These are phyloP conservation scores for Tolypocladium pustulatum DNA, from an alignment of 2,329 filamentous ascomycete species.

Conservation along the genomic window DNA sequence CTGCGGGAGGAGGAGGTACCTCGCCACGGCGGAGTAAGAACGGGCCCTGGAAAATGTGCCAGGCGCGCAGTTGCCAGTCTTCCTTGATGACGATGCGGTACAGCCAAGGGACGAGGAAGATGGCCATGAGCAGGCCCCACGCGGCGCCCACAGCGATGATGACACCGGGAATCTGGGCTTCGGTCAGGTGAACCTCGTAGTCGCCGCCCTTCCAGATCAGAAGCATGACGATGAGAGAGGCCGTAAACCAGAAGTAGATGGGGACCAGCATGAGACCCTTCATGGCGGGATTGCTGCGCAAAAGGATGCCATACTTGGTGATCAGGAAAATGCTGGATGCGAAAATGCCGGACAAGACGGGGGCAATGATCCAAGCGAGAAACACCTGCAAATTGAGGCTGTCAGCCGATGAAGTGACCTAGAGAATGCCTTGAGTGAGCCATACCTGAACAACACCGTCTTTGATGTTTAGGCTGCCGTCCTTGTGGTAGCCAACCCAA, in stretches of 20 bases:
- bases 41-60: slow-evolving; percentile 41
- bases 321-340: slow-evolving; percentile 42
- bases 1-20: slow-evolving; percentile 30
- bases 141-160: slow-evolving; percentile 42
- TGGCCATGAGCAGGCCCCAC: slow-evolving; percentile 34
- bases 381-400: too few relatives aligned
- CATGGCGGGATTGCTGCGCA: slow-evolving; percentile 40
- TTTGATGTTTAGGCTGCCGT: slow-evolving; percentile 24
- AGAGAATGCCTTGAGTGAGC: too few relatives aligned
- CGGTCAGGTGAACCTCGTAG: slow-evolving; percentile 35
- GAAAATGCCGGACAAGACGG: slow-evolving; percentile 42
- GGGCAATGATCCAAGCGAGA: slow-evolving; percentile 51
- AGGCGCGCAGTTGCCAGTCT: slow-evolving; percentile 49
- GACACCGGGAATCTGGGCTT: slow-evolving; percentile 37
- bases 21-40: slow-evolving; percentile 35
- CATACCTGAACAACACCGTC: slow-evolving; percentile 45
- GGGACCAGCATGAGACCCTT: slow-evolving; percentile 43
- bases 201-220: slow-evolving; percentile 45
- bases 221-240: slow-evolving; percentile 46
- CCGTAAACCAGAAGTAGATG: slow-evolving; percentile 46
- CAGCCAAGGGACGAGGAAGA: slow-evolving; percentile 50
- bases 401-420: too few relatives aligned
- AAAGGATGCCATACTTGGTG: slow-evolving; percentile 46
- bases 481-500: slow-evolving; percentile 37
- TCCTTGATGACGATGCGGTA: slow-evolving; percentile 47